A percentile compares a stretch with the other conserved stretches of the same genome.
Conservation (phyloP, 225 moss, liverwort and hornwort genomes). For the Antitrichia curtipendula region DNA sequence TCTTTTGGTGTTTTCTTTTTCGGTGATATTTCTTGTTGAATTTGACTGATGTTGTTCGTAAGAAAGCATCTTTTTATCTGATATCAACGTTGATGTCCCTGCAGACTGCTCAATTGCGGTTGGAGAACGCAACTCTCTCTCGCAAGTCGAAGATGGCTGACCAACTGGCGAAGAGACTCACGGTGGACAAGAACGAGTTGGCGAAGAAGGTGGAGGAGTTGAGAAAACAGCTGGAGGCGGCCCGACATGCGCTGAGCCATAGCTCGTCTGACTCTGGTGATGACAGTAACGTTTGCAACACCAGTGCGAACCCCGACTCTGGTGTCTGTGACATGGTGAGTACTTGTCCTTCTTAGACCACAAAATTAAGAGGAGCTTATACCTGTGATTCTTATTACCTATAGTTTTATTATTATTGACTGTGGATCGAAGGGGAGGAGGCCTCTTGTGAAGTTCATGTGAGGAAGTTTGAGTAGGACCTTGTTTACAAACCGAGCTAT, state of each 20-base stretch:
- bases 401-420: neutral
- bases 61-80: neutral
- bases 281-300: slow-evolving; percentile 1
- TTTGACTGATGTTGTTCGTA: neutral
- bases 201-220: slow-evolving; percentile 17
- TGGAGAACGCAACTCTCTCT: slow-evolving; percentile 33
- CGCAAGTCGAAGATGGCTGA: slow-evolving; percentile 22
- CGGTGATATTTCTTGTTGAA: neutral
- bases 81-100: neutral
- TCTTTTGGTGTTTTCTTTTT: neutral
- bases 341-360: neutral
- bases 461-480: neutral
- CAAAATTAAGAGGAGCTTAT: neutral
- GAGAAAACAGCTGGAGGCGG: slow-evolving; percentile 1
- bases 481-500: neutral
- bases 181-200: slow-evolving; percentile 14
- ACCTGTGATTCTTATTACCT: neutral
- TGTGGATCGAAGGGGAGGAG: neutral
- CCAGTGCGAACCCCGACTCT: neutral
- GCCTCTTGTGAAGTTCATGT: neutral
- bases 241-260: neutral
- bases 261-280: neutral
- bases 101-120: slow-evolving; percentile 44
- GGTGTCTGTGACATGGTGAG: slow-evolving; percentile 14
- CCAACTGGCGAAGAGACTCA: slow-evolving; percentile 15